Conservation (phyloP, 2,329 filamentous ascomycete species). For the Kalmusia sp. region DNA sequence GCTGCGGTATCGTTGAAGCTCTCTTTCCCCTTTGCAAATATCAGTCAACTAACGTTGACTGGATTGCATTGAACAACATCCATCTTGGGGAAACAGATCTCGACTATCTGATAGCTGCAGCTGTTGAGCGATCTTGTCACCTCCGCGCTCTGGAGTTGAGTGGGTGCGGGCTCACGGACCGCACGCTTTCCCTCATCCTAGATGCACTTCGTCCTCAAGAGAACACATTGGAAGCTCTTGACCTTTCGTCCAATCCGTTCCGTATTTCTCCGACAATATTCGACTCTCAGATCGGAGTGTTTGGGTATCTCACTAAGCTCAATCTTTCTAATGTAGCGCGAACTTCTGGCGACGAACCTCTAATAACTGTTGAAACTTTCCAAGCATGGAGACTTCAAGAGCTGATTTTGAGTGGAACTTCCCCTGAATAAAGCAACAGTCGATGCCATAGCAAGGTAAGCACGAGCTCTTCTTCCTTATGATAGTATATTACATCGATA, state of each 20-base stretch:
- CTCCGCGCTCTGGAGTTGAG: constrained; percentile 73
- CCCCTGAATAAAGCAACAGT: constrained; percentile 68
- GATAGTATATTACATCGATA: too few relatives aligned
- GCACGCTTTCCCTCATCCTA: constrained; percentile 67
- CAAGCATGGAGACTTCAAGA: constrained; percentile 73
- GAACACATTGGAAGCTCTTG: constrained; percentile 70
- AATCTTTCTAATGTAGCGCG: constrained; percentile 70
- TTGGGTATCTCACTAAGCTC: constrained; percentile 70
- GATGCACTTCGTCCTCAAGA: constrained; percentile 70
- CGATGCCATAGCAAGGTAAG: constrained; percentile 63
- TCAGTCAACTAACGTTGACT: constrained; percentile 73
- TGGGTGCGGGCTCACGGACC: constrained; percentile 66
- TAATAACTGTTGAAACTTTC: constrained; percentile 71
- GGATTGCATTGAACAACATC: constrained; percentile 73
- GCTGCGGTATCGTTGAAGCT: constrained; percentile 73
- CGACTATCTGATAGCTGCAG: constrained; percentile 71
- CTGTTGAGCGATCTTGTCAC: constrained; percentile 69
- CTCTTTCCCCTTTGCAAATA: constrained; percentile 72
- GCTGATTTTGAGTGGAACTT: constrained; percentile 68
- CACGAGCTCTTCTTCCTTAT: neutral
- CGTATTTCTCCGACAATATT: constrained; percentile 70
- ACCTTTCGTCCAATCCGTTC: constrained; percentile 72
- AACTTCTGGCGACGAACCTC: constrained; percentile 67
- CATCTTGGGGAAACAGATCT: constrained; percentile 74
- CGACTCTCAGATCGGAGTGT: constrained; percentile 70